Evolutionary conservation across 2,329 filamentous ascomycete species (phyloP), one percentile per base, ranked within the genome.

Genomic region (Sarocladium strictum): DNA sequence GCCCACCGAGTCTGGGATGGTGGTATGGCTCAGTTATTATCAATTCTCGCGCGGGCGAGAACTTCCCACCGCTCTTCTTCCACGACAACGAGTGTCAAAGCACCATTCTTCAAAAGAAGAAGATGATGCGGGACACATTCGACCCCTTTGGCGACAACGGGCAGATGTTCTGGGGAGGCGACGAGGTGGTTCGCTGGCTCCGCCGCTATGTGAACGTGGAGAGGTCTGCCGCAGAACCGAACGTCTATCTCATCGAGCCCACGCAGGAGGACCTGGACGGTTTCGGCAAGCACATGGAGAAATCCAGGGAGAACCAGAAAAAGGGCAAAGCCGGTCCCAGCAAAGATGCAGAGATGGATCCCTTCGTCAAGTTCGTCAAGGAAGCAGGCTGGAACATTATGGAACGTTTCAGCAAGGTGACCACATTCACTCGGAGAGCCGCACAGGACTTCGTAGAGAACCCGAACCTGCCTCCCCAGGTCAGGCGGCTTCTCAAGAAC

Each of bases 11-110:
- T 67, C 73, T 96, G 7, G 95, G 94, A 15, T 99, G 94, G 95
- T 99, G 94, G 94, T 97, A 95, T 68, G 94, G 94, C 32, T 96
- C 91, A 59, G 73, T 99, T 26, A 87, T 99, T 55, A 90, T 99
- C 73, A 99, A 99, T 67, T 90, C 89, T 1, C 79, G 89, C 12
- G 85, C 87, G 1, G 95, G 95, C 3, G 92, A 97, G 67, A 94
- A 89, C 67, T 96, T 97, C 61, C 94, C 94, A 0, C 91, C 94
- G 0, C 75, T 99, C 1, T 99, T 99, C 73, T 99, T 99, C 72
- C 94, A 99, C 68, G 94, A 99, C 65, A 91, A 85, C 58, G 94
- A 99, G 73, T 99, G 94, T 65, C 89, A 96, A 71, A 95, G 89
- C 53, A 99, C 94, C 0, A 96, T 97, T 21, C 72, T 95, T 55